Evolutionary conservation across 805 yeast species (phyloP), one percentile per base, ranked within the genome.

Genomic region (Cyberlindnera maritima): DNA sequence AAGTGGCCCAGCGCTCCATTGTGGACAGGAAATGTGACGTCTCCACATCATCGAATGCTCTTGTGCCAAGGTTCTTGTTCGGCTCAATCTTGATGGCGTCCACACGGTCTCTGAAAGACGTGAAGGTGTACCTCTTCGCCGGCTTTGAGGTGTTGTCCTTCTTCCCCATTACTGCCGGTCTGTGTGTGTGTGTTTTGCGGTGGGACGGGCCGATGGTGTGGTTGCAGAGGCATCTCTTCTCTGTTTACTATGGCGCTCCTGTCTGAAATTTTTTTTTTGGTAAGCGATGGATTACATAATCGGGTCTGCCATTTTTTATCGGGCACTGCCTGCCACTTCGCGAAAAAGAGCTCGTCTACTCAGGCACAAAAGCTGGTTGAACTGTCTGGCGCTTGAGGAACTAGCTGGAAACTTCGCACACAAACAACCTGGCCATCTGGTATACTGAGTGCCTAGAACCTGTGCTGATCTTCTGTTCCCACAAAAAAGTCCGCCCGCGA

Each of bases 21-120:
- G 96, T 81, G 12, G 94, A 77, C 25, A 85, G 66, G 56, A 91
- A 88, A 64, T 86, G 91, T 1, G 96, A 89, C 2, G 81, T 66
- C 50, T 85, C 92, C 32, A 78, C 87, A 52, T 81, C 79, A 59
- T 85, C 86, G 58, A 80, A 83, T 1, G 81, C 83, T 57, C 86
- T 74, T 52, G 74, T 79, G 20, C 71, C 68, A 33, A 83, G 65
- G 43, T 76, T 76, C 49, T 76, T 70, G 20, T 76, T 68, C 0
- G 97, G 88, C 64, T 87, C 96, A 45, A 94, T 89, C 59, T 84
- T 83, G 48, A 92, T 79, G 17, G 85, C 71, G 53, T 92, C 97
- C 17, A 91, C 80, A 47, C 95, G 77, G 56, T 91, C 96, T 53
- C 83, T 80, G 63, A 92, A 94, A 1, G 96, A 87, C 36, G 80